These are phyloP conservation scores for Paramecium caudatum DNA, from an alignment of 73 alveolate genomes.

Conservation along the genomic window DNA sequence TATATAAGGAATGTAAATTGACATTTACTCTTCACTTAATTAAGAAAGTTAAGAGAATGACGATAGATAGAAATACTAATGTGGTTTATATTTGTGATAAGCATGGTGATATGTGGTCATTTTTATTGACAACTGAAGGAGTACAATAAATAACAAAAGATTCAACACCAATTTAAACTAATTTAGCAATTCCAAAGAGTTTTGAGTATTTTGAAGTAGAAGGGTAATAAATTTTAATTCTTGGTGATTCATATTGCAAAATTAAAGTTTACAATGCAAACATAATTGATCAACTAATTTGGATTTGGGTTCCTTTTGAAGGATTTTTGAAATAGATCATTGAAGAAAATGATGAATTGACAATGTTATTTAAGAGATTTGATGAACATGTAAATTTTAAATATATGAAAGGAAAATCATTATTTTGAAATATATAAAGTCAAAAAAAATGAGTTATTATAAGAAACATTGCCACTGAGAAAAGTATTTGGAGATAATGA, in stretches of 20 bases:
- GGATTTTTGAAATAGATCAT: slow-evolving; percentile 28
- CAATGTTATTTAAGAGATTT: slow-evolving; percentile 49
- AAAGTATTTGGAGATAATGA: slow-evolving; percentile 2
- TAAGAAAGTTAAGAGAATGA: slow-evolving; percentile 46
- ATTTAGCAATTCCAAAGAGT: slow-evolving; percentile 55
- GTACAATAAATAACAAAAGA: not conserved
- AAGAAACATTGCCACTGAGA: not conserved
- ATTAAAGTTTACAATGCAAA: slow-evolving; percentile 56
- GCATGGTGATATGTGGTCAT: slow-evolving; percentile 59
- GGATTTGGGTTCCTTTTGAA: slow-evolving; percentile 68
- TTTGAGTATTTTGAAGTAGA: not conserved
- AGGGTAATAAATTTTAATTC: not conserved
- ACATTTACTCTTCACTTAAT: not conserved
- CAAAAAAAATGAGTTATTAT: not conserved
- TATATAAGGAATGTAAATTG: not conserved
- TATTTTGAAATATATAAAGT: slow-evolving; percentile 22
- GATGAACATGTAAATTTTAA: slow-evolving; percentile 56
- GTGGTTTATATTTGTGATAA: slow-evolving; percentile 54
- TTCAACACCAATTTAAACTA: slow-evolving; percentile 6
- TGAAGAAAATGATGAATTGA: not conserved
- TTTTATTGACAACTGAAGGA: slow-evolving; percentile 9
- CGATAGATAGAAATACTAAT: not conserved
- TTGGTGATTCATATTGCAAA: slow-evolving; percentile 58
- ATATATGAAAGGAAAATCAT: not conserved
- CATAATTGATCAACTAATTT: slow-evolving; percentile 38